A percentile compares a stretch with the other conserved stretches of the same genome.
These are phyloP conservation scores for Carex myosuroides DNA, from an alignment of 176 grass and related monocot species.

Conservation along the genomic window DNA sequence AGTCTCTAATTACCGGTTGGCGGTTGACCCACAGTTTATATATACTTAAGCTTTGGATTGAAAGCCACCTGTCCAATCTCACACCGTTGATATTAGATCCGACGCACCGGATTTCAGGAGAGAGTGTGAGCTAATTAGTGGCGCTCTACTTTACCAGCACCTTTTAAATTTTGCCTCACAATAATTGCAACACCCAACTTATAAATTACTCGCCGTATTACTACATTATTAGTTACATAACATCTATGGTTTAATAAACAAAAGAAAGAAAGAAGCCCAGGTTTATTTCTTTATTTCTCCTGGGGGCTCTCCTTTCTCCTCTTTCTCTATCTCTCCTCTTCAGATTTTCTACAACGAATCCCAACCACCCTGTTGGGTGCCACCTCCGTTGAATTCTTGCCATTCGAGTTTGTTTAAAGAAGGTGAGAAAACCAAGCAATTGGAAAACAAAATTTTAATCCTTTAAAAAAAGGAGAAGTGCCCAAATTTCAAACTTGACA, in stretches of 20 bases:
- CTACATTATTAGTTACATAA: slow-evolving; percentile 4
- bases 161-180: background rate
- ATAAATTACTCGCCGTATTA: background rate
- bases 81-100: background rate
- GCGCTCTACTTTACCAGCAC: slow-evolving; percentile 13
- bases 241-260: background rate
- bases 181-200: slow-evolving; percentile 1
- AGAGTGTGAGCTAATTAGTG: background rate
- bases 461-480: background rate
- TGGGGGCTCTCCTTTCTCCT: background rate
- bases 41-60: background rate
- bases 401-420: slow-evolving; percentile 22
- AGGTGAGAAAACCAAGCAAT: slow-evolving; percentile 23
- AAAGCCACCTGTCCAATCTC: background rate
- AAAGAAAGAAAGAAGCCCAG: too few species aligned
- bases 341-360: slow-evolving; percentile 33
- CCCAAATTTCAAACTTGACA: background rate
- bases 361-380: slow-evolving; percentile 20
- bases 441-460: background rate
- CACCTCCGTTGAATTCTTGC: slow-evolving; percentile 26
- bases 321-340: background rate
- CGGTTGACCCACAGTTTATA: slow-evolving; percentile 2
- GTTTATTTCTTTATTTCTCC: slow-evolving; percentile 3
- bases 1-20: background rate
- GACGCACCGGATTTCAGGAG: background rate